Evolutionary conservation across 1,139 yeast species (phyloP).

Genomic region (Magnusiomyces suaveolens): DNA sequence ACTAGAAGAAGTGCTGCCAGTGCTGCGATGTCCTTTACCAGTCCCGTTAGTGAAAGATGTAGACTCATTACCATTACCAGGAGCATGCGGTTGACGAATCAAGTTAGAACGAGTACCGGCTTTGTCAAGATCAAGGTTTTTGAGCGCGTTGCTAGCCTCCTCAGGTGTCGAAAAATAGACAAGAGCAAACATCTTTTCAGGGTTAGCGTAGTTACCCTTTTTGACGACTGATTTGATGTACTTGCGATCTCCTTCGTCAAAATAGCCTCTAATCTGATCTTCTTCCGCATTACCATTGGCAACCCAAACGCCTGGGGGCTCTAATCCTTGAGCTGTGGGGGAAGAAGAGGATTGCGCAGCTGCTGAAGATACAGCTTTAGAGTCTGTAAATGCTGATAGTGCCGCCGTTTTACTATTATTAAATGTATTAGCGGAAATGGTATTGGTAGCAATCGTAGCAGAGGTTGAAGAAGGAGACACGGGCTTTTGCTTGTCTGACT

Average conservation of each 20-base stretch:
- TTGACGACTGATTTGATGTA: slow-evolving; percentile 28
- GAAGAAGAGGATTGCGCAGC: neutral
- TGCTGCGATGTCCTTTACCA: neutral
- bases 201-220: slow-evolving; percentile 23
- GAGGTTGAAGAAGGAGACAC: slow-evolving; percentile 8
- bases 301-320: slow-evolving; percentile 35
- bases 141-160: slow-evolving; percentile 30
- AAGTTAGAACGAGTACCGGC: slow-evolving; percentile 9
- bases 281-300: slow-evolving; percentile 31
- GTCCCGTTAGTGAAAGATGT: neutral
- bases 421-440: slow-evolving; percentile 1
- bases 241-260: slow-evolving; percentile 29
- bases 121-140: slow-evolving; percentile 27
- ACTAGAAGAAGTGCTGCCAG: neutral
- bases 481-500: neutral
- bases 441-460: slow-evolving; percentile 8
- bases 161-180: slow-evolving; percentile 33
- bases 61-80: neutral
- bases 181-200: slow-evolving; percentile 30
- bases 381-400: neutral
- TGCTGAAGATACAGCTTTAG: too few species aligned
- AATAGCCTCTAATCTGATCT: slow-evolving; percentile 27
- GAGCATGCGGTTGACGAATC: neutral
- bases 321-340: slow-evolving; percentile 5
- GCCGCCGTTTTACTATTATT: neutral